Evolutionary conservation across 1,284 basidiomycete genomes (phyloP), one percentile per base, ranked within the genome.

Genomic region (Tilletia indica): DNA sequence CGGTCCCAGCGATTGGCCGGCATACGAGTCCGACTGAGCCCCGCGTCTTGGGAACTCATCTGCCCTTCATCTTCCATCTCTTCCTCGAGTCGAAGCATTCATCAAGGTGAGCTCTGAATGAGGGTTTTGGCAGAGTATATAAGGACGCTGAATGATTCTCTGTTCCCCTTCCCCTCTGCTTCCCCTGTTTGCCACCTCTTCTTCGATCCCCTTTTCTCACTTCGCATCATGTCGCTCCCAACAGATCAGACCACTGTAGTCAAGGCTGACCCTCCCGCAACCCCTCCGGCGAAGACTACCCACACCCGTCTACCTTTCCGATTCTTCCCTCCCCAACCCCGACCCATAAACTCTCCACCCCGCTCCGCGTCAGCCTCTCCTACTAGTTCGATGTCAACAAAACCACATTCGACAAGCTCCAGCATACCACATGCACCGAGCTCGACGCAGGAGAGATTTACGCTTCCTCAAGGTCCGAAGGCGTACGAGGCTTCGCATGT

Each of bases 371-470:
- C 58, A 8, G 58, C n/a, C 0, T 5, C 6, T 8, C 58, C 8
- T 31, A 34, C 58, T 25, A 3, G 8, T 4, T 34, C 31, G 36
- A 25, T 64, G 61, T 9, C 61, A 64, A 39, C 61, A 42, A 3
- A 6, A 21, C 1, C 36, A 36, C 61, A 1, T 14, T 47, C 66
- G 45, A 48, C 21, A 11, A 14, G 42, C 66, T 9, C 66, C 1
- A 21, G 21, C 25, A 31, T 68, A 2, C 66, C 66, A 2, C 21
- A 39, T 12, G 68, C 68, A 14, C 68, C 68, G 9, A 49, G 45
- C 42, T 54, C 68, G 19, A 68, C 56, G 9, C 2, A 31, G n/a
- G 48, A 45, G 42, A 25, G 51, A 31, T 68, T 68, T 31, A n/a
- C 38, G 48, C 68, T 68, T 21, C 68, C 68, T 2, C 47, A 36